Conservation (phyloP, 2,329 filamentous ascomycete genomes). For the Paraphoma sp. region DNA sequence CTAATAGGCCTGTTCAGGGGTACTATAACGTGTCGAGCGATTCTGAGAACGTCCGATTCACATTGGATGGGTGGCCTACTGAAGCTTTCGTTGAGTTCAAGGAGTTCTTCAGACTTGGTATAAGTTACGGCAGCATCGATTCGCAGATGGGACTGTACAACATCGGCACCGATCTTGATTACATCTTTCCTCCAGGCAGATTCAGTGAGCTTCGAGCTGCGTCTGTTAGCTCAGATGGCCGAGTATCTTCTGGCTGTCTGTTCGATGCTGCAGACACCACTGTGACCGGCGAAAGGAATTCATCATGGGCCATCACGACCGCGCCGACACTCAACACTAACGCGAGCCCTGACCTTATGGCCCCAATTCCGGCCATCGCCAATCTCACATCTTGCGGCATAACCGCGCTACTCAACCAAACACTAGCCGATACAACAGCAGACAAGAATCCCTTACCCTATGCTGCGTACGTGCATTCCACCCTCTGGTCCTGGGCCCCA, state of each 20-base stretch:
- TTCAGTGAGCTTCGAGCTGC: conserved; percentile 35
- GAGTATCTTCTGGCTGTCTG: conserved; percentile 61
- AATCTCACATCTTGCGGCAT: conserved; percentile 65
- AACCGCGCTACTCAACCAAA: conserved; percentile 64
- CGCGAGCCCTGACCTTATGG: conserved; percentile 29
- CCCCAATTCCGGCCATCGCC: conserved; percentile 33
- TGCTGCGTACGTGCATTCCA: conserved; percentile 56
- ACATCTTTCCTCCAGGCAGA: conserved; percentile 62
- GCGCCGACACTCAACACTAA: conserved; percentile 22
- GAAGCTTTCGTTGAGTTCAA: conserved; percentile 64
- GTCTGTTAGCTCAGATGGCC: conserved; percentile 46
- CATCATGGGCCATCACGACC: conserved; percentile 47
- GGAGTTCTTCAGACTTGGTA: conserved; percentile 60
- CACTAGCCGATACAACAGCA: conserved; percentile 60
- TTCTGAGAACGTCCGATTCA: conserved; percentile 50
- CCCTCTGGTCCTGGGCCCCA: conserved; percentile 67
- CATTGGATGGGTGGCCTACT: conserved; percentile 69
- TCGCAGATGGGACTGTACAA: conserved; percentile 64
- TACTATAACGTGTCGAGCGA: conserved; percentile 59
- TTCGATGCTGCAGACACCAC: conserved; percentile 52
- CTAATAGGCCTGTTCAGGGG: conserved; percentile 55
- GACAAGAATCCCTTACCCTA: conserved; percentile 57
- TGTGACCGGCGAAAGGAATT: conserved; percentile 57
- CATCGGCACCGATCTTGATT: conserved; percentile 55
- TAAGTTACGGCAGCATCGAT: conserved; percentile 64